Base-by-base conservation (phyloP, 2,329 filamentous ascomycete genomes). In the Sclerotinia nivalis region DNA sequence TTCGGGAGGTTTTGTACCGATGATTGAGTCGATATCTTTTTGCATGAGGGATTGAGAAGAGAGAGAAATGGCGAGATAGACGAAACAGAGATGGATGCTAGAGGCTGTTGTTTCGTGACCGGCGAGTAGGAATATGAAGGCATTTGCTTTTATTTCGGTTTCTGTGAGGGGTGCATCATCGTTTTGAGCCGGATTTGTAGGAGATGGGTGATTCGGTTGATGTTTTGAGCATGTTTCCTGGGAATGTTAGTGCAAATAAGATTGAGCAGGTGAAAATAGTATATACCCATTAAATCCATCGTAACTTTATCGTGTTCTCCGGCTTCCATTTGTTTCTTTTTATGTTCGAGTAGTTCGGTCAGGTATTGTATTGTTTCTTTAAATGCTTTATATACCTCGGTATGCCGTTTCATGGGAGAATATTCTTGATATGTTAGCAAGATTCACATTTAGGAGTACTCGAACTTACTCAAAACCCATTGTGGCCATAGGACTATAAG, bases 341-440 rank as follows among this genome's bases (percentile, higher is more conserved):
- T 77, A 34, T 71, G 49, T 37, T 83, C 78, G 70, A 84, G 83
- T 58, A 87, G 80, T 69, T 85, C 83, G 3, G 81, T 78, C 81
- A 86, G 85, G 74, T 86, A 87, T 71, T 81, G 77, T 22, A 81
- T 80, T 82, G 83, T 86, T 76, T 86, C 84, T 2, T 72, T 72
- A 49, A 80, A 81, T 18, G 83, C 80, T 65, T 77, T 75, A 25
- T 81, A 80, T 13, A 82, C 79, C 7, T 75, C 75, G 50, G 81
- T 79, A 69, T 82, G 81, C 1, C 80, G 60, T 68, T 83, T 80
- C 68, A 84, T 74, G 6, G 80, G 81, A 4, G 80, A 79, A 56
- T 73, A 5, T 71, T 72, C 74, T 70, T 22, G 2, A 12, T 74
- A 61, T 66, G 59, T 54, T 28, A 47, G 10, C 5, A 28, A 37